These are phyloP conservation scores for Neurospora sp. DNA, from an alignment of 495 filamentous ascomycete species.

Conservation along the genomic window DNA sequence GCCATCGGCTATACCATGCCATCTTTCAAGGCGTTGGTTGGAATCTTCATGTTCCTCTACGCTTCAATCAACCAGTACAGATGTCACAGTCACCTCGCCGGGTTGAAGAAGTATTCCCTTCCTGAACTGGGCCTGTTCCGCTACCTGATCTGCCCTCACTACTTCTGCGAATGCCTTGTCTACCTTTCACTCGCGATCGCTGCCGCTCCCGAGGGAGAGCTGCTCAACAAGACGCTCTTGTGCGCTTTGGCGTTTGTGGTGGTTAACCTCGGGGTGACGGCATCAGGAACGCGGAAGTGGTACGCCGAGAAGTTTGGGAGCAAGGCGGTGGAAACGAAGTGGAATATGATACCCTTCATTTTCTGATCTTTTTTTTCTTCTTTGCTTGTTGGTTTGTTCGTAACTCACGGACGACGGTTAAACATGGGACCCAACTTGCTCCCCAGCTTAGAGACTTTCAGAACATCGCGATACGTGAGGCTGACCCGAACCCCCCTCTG, in stretches of 20 bases:
- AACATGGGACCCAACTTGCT: constrained; percentile 52
- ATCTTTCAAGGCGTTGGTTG: constrained; percentile 49
- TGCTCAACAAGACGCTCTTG: constrained; percentile 65
- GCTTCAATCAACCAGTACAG: constrained; percentile 72
- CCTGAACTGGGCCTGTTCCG: constrained; percentile 58
- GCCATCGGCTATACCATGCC: constrained; percentile 32
- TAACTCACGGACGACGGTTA: constrained; percentile 17
- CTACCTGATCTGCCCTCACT: constrained; percentile 75
- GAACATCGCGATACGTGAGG: constrained; percentile 87
- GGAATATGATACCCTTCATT: constrained; percentile 75
- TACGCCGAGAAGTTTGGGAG: constrained; percentile 71
- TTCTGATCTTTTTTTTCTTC: constrained; percentile 36
- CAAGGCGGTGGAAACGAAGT: constrained; percentile 52
- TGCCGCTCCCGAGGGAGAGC: constrained; percentile 51
- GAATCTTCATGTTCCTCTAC: constrained; percentile 55
- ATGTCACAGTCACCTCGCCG: constrained; percentile 70
- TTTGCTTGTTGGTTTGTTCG: neutral
- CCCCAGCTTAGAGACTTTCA: constrained; percentile 72
- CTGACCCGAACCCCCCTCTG: constrained; percentile 63
- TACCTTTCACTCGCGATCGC: constrained; percentile 70
- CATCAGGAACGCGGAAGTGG: constrained; percentile 68
- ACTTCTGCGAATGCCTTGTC: constrained; percentile 75
- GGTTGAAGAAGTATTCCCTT: constrained; percentile 74
- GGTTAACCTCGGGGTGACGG: constrained; percentile 74
- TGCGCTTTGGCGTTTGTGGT: constrained; percentile 61